Conservation (phyloP, 176 grass and related monocot genomes). For the Rhynchospora pubera region DNA sequence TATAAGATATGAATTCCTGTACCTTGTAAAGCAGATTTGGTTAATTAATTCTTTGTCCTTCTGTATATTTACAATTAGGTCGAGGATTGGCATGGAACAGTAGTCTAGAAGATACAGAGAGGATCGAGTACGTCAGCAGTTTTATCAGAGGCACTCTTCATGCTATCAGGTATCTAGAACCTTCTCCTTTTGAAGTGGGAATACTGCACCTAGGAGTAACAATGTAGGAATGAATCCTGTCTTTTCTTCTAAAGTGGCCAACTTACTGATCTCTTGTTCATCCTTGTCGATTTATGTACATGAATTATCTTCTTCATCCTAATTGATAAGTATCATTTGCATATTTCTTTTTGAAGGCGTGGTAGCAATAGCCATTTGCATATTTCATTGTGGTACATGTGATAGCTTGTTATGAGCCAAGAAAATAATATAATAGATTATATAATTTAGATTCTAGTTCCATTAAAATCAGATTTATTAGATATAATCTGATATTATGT, state of each 20-base stretch:
- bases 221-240: background rate
- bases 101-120: constrained; percentile 1
- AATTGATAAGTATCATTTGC: background rate
- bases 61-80: background rate
- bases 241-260: background rate
- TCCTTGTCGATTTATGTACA: background rate
- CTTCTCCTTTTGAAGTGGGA: background rate
- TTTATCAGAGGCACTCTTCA: constrained; percentile 23
- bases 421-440: too few relatives aligned
- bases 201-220: background rate
- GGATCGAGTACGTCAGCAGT: constrained; percentile 29
- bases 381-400: background rate
- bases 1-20: background rate
- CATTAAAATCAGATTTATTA: too few relatives aligned
- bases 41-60: background rate
- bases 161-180: constrained; percentile 28
- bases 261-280: background rate
- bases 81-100: background rate
- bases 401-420: too few relatives aligned
- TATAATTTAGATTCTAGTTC: too few relatives aligned
- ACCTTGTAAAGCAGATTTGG: background rate
- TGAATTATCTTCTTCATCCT: too few relatives aligned
- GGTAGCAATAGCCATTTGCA: too few relatives aligned
- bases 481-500: too few relatives aligned
- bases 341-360: too few relatives aligned